These are phyloP conservation scores for Jatropha podagrica DNA, from an alignment of 441 rosid species.

Conservation along the genomic window DNA sequence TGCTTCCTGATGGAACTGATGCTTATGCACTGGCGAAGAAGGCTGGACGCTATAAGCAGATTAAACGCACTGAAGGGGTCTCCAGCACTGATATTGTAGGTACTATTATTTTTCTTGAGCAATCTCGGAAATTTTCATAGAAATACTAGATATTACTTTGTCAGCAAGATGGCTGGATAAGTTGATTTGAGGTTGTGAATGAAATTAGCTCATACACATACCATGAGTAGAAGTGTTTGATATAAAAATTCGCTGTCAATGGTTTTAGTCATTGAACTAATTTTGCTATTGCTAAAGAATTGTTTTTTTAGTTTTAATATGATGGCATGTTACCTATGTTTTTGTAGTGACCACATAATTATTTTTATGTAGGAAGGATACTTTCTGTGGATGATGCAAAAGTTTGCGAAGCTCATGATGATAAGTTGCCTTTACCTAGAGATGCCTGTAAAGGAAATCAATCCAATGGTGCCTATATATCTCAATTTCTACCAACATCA, in stretches of 20 bases:
- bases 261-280: not conserved
- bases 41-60: conserved; percentile 95
- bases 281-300: not conserved
- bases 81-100: conserved; percentile 99
- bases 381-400: conserved; percentile 55
- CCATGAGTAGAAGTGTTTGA: conserved; percentile 9
- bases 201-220: not conserved
- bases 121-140: conserved; percentile 5
- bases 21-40: conserved; percentile 92
- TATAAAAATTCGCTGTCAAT: not conserved
- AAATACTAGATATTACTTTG: not conserved
- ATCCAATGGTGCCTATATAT: conserved; percentile 41
- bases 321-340: not conserved
- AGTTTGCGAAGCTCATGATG: conserved; percentile 32
- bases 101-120: conserved; percentile 32
- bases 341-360: conserved; percentile 12
- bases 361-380: conserved; percentile 65
- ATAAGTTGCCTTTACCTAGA: conserved; percentile 33
- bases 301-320: not conserved
- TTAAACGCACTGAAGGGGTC: conserved; percentile 98
- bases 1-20: conserved; percentile 96
- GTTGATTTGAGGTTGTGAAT: not conserved
- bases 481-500: conserved; percentile 94
- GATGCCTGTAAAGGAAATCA: conserved; percentile 28
- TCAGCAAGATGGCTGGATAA: not conserved